Conservation (phyloP, 1,284 basidiomycete species). For the Dichomitus squalens region DNA sequence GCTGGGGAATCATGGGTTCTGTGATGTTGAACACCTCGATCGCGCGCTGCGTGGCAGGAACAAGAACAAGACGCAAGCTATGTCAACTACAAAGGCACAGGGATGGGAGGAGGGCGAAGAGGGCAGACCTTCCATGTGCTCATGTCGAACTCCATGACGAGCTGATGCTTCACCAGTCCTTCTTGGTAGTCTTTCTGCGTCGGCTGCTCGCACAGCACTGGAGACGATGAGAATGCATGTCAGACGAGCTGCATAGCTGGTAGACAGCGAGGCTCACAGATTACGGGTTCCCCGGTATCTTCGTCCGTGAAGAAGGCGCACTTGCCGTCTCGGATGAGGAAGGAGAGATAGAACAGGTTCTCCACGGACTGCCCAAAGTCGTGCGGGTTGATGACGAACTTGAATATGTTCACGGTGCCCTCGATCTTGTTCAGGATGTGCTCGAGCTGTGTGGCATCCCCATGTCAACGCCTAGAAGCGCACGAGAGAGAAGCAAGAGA, state of each 20-base stretch:
- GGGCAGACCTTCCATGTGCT: constrained; percentile 73
- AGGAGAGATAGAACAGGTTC: constrained; percentile 92
- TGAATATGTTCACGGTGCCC: constrained; percentile 73
- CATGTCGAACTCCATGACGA: constrained; percentile 88
- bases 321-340: constrained; percentile 84
- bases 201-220: constrained; percentile 68
- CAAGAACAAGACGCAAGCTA: neutral
- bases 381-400: constrained; percentile 83
- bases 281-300: constrained; percentile 65
- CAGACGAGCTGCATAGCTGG: neutral
- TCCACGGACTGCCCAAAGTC: constrained; percentile 93
- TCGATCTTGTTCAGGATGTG: constrained; percentile 49
- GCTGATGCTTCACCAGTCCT: constrained; percentile 75
- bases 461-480: neutral
- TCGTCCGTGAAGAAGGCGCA: constrained; percentile 68
- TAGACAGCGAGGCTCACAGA: constrained; percentile 53
- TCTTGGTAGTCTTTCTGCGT: constrained; percentile 61
- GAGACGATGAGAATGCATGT: neutral
- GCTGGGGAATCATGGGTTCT: constrained; percentile 66
- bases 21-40: constrained; percentile 82
- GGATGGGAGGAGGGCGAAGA: neutral
- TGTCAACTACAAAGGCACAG: neutral
- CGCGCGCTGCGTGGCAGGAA: constrained; percentile 55
- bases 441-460: constrained; percentile 48
- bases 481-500: neutral